Evolutionary conservation across 805 yeast genomes (phyloP), one percentile per base, ranked within the genome.

Genomic region (Saccharomycopsis guyanensis): DNA sequence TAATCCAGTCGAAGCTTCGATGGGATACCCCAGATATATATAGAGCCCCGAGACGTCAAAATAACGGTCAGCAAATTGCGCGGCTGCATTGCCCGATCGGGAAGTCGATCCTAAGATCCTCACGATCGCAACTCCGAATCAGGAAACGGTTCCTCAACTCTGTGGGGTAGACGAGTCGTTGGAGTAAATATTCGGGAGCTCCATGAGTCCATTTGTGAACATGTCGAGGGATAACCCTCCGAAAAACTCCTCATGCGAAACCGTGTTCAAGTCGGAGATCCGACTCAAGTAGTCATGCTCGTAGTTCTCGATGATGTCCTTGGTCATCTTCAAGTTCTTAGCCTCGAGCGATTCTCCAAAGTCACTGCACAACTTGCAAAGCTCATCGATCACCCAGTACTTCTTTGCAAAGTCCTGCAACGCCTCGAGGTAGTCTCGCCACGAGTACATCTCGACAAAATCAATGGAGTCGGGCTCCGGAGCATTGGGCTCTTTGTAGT

Each of bases 301-400:
- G 29, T 25, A 25, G 29, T 25, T 25, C 10, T 6, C 29, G 10
- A 25, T 25, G 10, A 25, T 25, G 29, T 25, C 29, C 29, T 25
- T 25, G 10, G 29, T 25, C 29, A 25, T 25, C 29, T 25, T 25
- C 29, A 7, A 10, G 29, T 25, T 25, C 10, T 18, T 33, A 8
- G 20, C 18, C 20, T 33, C 37, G 10, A 33, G 19, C 6, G 18
- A 15, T 33, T 33, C 37, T 15, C 37, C 37, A 15, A 33, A 33
- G 18, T 33, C 37, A 15, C 20, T 33, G 10, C 37, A 10, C 18
- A 33, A 18, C 18, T 18, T 18, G 20, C 37, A 33, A 33, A 33
- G 18, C 37, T 33, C 37, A 15, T 33, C 37, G 10, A 33, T 33
- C 37, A 33, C 37, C 37, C 37, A 33, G 10, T 33, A 33, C 10